These are phyloP conservation scores for Erodium moschatum DNA, from an alignment of 441 rosid genomes.

Conservation along the genomic window DNA sequence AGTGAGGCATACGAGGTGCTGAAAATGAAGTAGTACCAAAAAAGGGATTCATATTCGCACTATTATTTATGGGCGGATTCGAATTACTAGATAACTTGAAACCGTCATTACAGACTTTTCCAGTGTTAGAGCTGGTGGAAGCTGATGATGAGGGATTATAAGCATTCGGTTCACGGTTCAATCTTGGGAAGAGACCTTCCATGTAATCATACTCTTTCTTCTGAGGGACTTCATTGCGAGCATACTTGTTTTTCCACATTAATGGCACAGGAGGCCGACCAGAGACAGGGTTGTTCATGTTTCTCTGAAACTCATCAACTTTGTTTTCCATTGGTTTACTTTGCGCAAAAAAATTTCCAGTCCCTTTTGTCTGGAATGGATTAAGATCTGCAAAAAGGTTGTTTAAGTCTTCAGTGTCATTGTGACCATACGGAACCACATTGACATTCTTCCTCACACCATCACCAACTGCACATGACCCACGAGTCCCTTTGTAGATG, in stretches of 20 bases:
- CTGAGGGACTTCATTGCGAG: constrained; percentile 74
- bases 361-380: constrained; percentile 84
- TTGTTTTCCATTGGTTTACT: constrained; percentile 47
- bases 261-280: constrained; percentile 74
- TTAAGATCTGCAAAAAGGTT: constrained; percentile 90
- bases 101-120: constrained; percentile 38
- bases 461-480: constrained; percentile 44
- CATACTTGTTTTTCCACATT: constrained; percentile 72
- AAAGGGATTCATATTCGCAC: constrained; percentile 27
- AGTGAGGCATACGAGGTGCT: constrained; percentile 34
- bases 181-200: constrained; percentile 60
- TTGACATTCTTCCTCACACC: constrained; percentile 65
- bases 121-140: constrained; percentile 43
- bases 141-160: constrained; percentile 42
- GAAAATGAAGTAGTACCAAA: constrained; percentile 29
- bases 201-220: constrained; percentile 61
- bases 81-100: constrained; percentile 33
- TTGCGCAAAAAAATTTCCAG: constrained; percentile 49
- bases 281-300: constrained; percentile 41
- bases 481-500: constrained; percentile 52
- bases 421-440: constrained; percentile 64
- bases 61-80: constrained; percentile 33
- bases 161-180: constrained; percentile 60
- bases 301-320: constrained; percentile 49
- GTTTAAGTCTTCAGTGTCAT: constrained; percentile 53